Base-by-base conservation (phyloP, 768 basidiomycete species). In the Leucogyrophana mollusca region DNA sequence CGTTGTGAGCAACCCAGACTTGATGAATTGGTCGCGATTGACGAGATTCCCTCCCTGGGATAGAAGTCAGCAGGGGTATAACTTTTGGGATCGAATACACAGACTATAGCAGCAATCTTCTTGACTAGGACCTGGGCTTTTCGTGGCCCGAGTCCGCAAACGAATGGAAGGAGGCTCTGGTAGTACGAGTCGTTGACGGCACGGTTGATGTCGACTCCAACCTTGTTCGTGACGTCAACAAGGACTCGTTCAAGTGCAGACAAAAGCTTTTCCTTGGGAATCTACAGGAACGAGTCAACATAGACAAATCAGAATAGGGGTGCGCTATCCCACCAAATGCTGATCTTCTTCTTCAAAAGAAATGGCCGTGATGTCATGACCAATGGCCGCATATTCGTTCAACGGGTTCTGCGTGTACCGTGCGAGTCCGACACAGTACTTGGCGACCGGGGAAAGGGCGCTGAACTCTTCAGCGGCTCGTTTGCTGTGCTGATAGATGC, bases 191-290 rank as follows among this genome's bases (percentile, higher is more conserved):
- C 92, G 2, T 83, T 82, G 14, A 93, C 85, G 25, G 92, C 90
- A 23, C 87, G 86, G 63, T 99, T 98, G 71, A 99, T 88, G 62
- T 98, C 94, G 36, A 98, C 94, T 23, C 96, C 96, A 50, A 94
- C 85, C 59, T 83, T 83, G 67, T 94, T 97, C 46, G 90, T 87
- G 21, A 90, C 74, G 62, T 97, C 94, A 46, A 96, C 90, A 30
- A 99, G 71, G 21, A 81, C 85, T 33, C 90, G 83, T 64, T 99
- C 96, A 33, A 96, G 80, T 1, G 85, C 81, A 4, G 74, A 65
- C 39, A 92, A 65, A 11, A 97, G 71, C 62, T 95, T 96, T 56
- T 96, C 94, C 51, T 71, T 74, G 0, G 94, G 84, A 34, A 98
- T 77, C 93, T 97, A 48, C n/a, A 17, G 13, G 32, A 17, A 42